These are phyloP conservation scores for Dictyostelium gargantuum DNA, from an alignment of 208 protist species.

Conservation along the genomic window DNA sequence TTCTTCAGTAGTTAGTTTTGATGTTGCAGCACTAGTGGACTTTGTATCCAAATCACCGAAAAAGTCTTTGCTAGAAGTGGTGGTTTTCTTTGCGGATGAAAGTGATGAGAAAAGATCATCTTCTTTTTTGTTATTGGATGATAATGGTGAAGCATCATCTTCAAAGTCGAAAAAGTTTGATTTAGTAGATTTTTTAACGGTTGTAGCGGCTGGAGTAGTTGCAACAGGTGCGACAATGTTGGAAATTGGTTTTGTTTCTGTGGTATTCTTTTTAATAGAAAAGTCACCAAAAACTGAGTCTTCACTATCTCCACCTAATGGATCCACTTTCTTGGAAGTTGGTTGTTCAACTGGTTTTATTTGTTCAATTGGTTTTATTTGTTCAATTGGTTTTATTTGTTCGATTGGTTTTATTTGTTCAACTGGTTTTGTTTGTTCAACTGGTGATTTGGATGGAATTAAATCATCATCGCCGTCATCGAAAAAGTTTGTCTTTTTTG, in stretches of 20 bases:
- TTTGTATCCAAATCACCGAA: not conserved
- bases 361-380: not conserved
- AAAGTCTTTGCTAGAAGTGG: not conserved
- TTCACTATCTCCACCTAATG: not conserved
- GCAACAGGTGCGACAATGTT: not conserved
- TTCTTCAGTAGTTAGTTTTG: not conserved
- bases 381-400: not conserved
- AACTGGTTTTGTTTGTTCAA: not conserved
- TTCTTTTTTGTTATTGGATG: not conserved
- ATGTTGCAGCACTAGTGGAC: too few species aligned
- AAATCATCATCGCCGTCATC: not conserved
- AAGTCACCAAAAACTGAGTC: conserved; percentile 7
- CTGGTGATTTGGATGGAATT: not conserved
- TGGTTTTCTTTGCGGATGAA: not conserved
- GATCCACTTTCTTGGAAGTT: not conserved
- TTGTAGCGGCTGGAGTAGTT: not conserved
- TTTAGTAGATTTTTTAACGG: not conserved
- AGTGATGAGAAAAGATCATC: not conserved
- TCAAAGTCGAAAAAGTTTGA: not conserved
- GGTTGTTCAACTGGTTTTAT: not conserved
- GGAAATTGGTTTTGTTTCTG: not conserved
- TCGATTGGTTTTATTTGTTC: not conserved
- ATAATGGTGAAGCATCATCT: not conserved
- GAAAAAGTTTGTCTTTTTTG: conserved; percentile 33
- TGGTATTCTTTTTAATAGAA: conserved; percentile 19